Conservation (phyloP, 345 rosid genomes). For the Fremontodendron californicum region DNA sequence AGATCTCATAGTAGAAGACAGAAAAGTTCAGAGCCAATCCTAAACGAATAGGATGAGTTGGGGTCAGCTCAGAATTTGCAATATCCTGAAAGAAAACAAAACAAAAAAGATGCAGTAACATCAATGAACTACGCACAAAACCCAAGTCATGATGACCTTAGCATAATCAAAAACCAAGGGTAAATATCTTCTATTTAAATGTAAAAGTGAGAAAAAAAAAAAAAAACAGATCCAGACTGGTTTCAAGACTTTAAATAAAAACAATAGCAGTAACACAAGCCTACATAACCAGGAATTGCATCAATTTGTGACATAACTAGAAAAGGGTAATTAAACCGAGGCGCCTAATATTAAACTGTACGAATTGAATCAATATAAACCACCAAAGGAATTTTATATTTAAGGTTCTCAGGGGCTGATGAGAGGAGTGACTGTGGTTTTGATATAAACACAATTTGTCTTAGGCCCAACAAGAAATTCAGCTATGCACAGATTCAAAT, state of each 20-base stretch:
- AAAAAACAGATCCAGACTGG: neutral
- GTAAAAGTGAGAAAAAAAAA: neutral
- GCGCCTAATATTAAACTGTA: neutral
- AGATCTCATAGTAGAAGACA: conserved; percentile 67
- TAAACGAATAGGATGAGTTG: conserved; percentile 67
- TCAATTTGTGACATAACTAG: neutral
- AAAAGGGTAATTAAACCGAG: neutral
- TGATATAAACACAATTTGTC: neutral
- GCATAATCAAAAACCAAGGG: neutral
- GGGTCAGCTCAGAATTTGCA: conserved; percentile 57
- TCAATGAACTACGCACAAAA: neutral
- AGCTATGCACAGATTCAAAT: neutral
- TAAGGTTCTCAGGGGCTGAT: no score
- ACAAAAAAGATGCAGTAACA: neutral
- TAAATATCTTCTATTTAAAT: no score
- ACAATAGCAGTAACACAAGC: neutral
- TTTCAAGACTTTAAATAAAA: neutral
- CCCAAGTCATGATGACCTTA: neutral
- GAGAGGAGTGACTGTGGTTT: neutral
- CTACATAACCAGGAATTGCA: neutral
- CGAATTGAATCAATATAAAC: neutral
- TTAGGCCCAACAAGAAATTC: neutral
- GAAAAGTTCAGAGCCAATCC: conserved; percentile 70
- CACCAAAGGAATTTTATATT: neutral
- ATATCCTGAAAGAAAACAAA: conserved; percentile 37